Evolutionary conservation across 495 filamentous ascomycete species (phyloP).

Genomic region (Hypoxylon fuscum): DNA sequence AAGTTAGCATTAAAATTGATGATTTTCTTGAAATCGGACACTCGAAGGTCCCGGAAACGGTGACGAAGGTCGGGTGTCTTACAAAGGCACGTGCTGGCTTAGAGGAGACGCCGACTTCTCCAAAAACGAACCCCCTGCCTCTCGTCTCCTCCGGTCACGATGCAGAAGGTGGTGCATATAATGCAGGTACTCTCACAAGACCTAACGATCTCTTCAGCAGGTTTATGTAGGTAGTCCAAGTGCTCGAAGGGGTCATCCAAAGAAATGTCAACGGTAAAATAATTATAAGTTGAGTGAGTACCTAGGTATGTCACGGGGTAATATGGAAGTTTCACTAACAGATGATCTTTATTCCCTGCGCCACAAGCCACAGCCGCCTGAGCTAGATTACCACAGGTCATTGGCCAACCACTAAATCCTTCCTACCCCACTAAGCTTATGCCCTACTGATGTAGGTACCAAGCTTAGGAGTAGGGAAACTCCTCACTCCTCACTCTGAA

Average conservation of each 20-base stretch:
- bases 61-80: conserved; percentile 24
- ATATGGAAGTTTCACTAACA: conserved; percentile 1
- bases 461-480: too few relatives aligned
- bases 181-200: not conserved
- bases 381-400: conserved; percentile 18
- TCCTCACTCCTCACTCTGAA: not conserved
- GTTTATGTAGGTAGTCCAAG: not conserved
- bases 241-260: not conserved
- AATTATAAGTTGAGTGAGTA: not conserved
- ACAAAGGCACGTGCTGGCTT: conserved; percentile 33
- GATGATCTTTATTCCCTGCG: conserved; percentile 35
- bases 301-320: conserved; percentile 5
- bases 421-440: not conserved
- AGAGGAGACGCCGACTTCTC: conserved; percentile 23
- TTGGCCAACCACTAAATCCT: conserved; percentile 20
- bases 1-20: conserved; percentile 4
- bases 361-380: conserved; percentile 26
- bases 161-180: not conserved
- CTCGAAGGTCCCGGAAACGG: conserved; percentile 20
- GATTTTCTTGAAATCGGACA: conserved; percentile 4
- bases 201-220: not conserved
- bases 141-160: not conserved
- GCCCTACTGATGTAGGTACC: too few relatives aligned
- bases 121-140: conserved; percentile 14
- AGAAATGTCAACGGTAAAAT: conserved; percentile 3